These are phyloP conservation scores for Triglochin maritima DNA, from an alignment of 106 monocot species.

Conservation along the genomic window DNA sequence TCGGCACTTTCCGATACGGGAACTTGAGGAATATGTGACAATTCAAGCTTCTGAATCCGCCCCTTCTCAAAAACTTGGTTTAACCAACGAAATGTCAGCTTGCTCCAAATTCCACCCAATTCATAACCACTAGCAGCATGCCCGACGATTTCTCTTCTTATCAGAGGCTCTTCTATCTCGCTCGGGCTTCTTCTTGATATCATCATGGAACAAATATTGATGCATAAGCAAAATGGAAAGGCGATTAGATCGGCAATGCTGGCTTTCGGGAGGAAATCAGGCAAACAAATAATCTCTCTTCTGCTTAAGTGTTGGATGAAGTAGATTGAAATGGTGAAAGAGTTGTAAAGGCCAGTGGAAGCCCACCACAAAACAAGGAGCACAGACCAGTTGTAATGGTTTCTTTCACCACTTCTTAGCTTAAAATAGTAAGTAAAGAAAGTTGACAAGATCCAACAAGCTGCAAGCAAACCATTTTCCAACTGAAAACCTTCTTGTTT, in stretches of 20 bases:
- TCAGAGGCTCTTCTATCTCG: constrained; percentile 28
- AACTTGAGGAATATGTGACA: constrained; percentile 45
- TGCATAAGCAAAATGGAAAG: constrained; percentile 26
- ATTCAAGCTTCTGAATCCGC: constrained; percentile 37
- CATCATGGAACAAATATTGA: constrained; percentile 8
- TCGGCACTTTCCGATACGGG: constrained; percentile 51
- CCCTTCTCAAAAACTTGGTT: constrained; percentile 66
- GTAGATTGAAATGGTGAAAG: constrained; percentile 8
- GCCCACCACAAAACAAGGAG: constrained; percentile 48
- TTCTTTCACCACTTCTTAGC: constrained; percentile 6
- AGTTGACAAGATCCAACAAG: constrained; percentile 31
- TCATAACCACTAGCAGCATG: constrained; percentile 8
- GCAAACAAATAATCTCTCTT: not conserved
- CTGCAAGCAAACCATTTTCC: constrained; percentile 2
- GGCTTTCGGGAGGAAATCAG: constrained; percentile 2
- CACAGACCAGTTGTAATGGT: constrained; percentile 28
- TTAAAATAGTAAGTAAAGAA: constrained; percentile 22
- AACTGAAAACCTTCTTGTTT: constrained; percentile 6
- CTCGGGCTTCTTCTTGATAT: not conserved
- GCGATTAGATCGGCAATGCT: constrained; percentile 15
- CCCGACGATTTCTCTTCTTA: constrained; percentile 9
- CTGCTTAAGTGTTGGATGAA: constrained; percentile 2
- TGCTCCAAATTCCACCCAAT: constrained; percentile 50
- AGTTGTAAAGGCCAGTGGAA: constrained; percentile 20
- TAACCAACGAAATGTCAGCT: constrained; percentile 58